Percentiles rank a stretch among this genome's conserved stretches.
Conservation (phyloP, 371 early-diverging fungal species). For the Funneliformis caledonium region DNA sequence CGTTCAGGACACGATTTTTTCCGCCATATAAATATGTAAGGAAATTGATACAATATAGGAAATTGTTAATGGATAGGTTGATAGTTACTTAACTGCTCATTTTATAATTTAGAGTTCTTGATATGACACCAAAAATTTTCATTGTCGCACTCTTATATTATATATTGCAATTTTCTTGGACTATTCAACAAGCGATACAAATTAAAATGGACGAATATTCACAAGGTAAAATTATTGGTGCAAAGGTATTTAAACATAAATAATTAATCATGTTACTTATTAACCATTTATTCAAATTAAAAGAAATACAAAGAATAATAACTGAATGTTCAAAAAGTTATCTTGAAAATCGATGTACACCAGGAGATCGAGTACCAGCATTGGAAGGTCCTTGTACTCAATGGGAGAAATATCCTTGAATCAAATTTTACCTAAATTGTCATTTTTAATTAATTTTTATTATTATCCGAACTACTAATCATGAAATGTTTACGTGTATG, state of each 20-base stretch:
- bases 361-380: slow-evolving; percentile 25
- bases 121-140: not conserved
- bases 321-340: slow-evolving; percentile 34
- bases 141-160: not conserved
- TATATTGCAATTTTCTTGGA: not conserved
- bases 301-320: not conserved
- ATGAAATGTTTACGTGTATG: slow-evolving; percentile 14
- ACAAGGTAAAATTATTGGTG: not conserved
- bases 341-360: slow-evolving; percentile 18
- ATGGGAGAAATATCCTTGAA: slow-evolving; percentile 36
- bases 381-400: slow-evolving; percentile 10
- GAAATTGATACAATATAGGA: not conserved
- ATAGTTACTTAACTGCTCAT: not conserved
- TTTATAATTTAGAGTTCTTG: not conserved
- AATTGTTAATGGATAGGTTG: not conserved
- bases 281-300: not conserved
- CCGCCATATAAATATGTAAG: not conserved
- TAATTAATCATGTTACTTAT: not conserved
- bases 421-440: not conserved
- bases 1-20: not conserved
- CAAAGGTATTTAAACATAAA: not conserved
- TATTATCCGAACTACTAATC: not conserved
- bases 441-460: not conserved
- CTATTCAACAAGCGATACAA: slow-evolving; percentile 15
- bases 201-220: slow-evolving; percentile 9